These are phyloP conservation scores for Warburgia ugandensis DNA, from an alignment of 164 flowering plant species.

Conservation along the genomic window DNA sequence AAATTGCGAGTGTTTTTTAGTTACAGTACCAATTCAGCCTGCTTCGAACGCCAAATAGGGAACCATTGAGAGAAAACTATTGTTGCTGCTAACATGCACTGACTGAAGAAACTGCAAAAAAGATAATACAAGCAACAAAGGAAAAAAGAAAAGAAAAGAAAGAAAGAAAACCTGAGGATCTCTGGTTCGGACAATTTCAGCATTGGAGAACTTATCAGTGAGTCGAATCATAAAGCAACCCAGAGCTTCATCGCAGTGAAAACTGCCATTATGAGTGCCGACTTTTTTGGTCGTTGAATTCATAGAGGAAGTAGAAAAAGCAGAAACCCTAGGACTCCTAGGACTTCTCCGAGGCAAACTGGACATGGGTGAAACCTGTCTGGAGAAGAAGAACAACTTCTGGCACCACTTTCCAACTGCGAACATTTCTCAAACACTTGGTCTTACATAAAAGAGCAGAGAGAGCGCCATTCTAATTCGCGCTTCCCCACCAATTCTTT, in stretches of 20 bases:
- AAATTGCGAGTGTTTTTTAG: no score
- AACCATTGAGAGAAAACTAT: no score
- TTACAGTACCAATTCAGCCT: no score
- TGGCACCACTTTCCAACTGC: conserved; percentile 16
- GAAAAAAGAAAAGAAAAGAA: neutral
- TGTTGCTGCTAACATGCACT: no score
- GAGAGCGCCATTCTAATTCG: no score
- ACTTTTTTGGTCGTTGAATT: conserved; percentile 41
- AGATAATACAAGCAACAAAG: no score
- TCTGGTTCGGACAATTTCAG: conserved; percentile 74
- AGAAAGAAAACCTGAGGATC: conserved; percentile 50
- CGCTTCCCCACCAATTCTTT: no score
- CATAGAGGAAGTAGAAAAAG: conserved; percentile 26
- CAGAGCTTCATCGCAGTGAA: conserved; percentile 98
- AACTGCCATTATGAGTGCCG: conserved; percentile 97
- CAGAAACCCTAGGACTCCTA: conserved; percentile 14
- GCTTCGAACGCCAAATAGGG: no score
- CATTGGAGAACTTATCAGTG: conserved; percentile 57
- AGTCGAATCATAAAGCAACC: conserved; percentile 98
- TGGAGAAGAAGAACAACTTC: conserved; percentile 11
- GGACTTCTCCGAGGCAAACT: conserved; percentile 20
- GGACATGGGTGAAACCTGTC: conserved; percentile 5
- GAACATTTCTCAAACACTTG: conserved; percentile 22
- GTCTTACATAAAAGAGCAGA: no score
- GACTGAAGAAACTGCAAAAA: no score